These are phyloP conservation scores for Drosera capensis DNA, from an alignment of 148 eudicot genomes.

Conservation along the genomic window DNA sequence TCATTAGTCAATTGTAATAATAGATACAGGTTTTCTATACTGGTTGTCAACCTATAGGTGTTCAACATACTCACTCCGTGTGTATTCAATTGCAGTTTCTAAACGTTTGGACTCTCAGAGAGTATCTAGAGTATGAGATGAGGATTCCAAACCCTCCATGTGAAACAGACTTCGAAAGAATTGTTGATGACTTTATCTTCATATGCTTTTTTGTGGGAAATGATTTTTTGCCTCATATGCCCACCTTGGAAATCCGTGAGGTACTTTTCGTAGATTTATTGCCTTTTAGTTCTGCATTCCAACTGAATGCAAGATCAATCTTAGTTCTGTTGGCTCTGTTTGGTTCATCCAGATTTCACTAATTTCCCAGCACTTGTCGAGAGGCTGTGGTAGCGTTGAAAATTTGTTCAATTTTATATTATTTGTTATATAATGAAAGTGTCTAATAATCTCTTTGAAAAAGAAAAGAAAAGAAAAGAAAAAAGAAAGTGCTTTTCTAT, in stretches of 20 bases:
- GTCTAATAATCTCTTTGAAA: too few species aligned
- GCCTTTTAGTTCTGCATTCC: not conserved
- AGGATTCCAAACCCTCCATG: slow-evolving; percentile 57
- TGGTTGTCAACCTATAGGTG: too few species aligned
- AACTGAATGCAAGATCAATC: not conserved
- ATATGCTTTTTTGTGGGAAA: slow-evolving; percentile 98
- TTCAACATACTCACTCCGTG: too few species aligned
- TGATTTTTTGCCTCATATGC: slow-evolving; percentile 97
- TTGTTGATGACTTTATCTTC: slow-evolving; percentile 86
- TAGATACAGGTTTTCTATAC: too few species aligned
- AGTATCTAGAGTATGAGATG: slow-evolving; percentile 79
- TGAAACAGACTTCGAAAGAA: slow-evolving; percentile 66
- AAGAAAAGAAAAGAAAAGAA: too few species aligned
- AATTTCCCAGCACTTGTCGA: too few species aligned
- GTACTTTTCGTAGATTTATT: slow-evolving; percentile 21
- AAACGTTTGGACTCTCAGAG: slow-evolving; percentile 82
- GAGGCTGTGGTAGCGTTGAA: too few species aligned
- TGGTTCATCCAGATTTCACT: too few species aligned
- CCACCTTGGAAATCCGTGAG: slow-evolving; percentile 96
- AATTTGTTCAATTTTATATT: too few species aligned
- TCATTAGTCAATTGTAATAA: too few species aligned
- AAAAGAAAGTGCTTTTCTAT: too few species aligned
- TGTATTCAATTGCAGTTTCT: slow-evolving; percentile 94
- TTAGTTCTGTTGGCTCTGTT: not conserved
- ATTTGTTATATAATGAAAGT: too few species aligned